phyloP scores from a whole-genome alignment of 2,329 filamentous ascomycete species.

The Arthrocladium fulminans region DNA sequence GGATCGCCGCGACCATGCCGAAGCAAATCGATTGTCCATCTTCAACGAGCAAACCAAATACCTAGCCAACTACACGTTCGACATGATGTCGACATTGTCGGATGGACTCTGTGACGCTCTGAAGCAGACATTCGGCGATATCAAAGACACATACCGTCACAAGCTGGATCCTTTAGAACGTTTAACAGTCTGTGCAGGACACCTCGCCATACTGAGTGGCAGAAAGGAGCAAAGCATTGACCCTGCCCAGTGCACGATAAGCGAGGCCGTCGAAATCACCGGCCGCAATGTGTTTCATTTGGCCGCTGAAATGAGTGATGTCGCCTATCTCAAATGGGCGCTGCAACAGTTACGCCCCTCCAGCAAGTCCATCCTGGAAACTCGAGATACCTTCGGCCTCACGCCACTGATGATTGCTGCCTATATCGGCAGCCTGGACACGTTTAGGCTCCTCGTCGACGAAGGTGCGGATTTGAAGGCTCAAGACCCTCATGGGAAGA shows the following conservation, averaged over 20 bases:
- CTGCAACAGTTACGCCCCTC: background rate
- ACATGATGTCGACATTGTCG: background rate
- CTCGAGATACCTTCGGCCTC: slow-evolving; percentile 3
- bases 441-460: background rate
- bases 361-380: background rate
- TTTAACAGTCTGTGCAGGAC: background rate
- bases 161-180: background rate
- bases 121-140: background rate
- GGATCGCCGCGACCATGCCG: background rate
- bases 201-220: slow-evolving; percentile 2
- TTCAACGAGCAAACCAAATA: background rate
- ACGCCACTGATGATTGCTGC: slow-evolving; percentile 5
- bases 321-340: slow-evolving; percentile 1
- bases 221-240: background rate
- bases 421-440: background rate
- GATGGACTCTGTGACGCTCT: background rate
- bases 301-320: slow-evolving; percentile 1
- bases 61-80: background rate
- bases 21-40: slow-evolving; percentile 1
- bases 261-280: background rate
- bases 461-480: slow-evolving; percentile 1
- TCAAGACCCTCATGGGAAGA: background rate
- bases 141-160: background rate
- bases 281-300: slow-evolving; percentile 3
- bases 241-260: background rate